phyloP scores from a whole-genome alignment of 495 filamentous ascomycete genomes.

The Penicillium nucicola region DNA sequence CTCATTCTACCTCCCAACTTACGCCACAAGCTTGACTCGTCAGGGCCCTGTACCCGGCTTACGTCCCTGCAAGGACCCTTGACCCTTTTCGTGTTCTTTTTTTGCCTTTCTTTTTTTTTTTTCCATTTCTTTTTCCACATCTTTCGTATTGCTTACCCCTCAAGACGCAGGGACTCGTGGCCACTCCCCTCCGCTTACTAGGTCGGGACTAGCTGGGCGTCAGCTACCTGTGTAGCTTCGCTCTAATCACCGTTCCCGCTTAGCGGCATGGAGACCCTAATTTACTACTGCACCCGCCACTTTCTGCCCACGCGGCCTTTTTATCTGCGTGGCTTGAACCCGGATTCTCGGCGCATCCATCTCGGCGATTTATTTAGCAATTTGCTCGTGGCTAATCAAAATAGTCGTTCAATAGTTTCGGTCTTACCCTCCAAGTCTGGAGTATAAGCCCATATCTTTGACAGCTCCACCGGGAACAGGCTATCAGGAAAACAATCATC shows the following conservation, averaged over 20 bases:
- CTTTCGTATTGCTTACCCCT: background rate
- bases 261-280: slow-evolving; percentile 18
- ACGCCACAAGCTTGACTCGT: slow-evolving; percentile 24
- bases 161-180: slow-evolving; percentile 25
- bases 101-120: background rate
- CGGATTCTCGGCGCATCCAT: too few species aligned
- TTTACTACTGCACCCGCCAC: slow-evolving; percentile 1
- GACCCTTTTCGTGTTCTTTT: slow-evolving; percentile 8
- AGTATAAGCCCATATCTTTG: too few species aligned
- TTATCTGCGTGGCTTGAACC: slow-evolving; percentile 3
- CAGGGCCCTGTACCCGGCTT: slow-evolving; percentile 9
- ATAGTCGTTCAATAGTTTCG: too few species aligned
- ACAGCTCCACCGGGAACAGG: too few species aligned
- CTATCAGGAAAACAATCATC: too few species aligned
- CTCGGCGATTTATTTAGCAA: background rate
- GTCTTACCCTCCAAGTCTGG: too few species aligned
- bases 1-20: slow-evolving; percentile 22
- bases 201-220: slow-evolving; percentile 6
- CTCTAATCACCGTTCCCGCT: slow-evolving; percentile 4
- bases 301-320: slow-evolving; percentile 4
- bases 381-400: too few species aligned
- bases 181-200: slow-evolving; percentile 10
- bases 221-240: background rate
- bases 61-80: background rate
- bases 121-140: too few species aligned